Conservation (phyloP, 495 filamentous ascomycete species). For the Clohesyomyces aquaticus region DNA sequence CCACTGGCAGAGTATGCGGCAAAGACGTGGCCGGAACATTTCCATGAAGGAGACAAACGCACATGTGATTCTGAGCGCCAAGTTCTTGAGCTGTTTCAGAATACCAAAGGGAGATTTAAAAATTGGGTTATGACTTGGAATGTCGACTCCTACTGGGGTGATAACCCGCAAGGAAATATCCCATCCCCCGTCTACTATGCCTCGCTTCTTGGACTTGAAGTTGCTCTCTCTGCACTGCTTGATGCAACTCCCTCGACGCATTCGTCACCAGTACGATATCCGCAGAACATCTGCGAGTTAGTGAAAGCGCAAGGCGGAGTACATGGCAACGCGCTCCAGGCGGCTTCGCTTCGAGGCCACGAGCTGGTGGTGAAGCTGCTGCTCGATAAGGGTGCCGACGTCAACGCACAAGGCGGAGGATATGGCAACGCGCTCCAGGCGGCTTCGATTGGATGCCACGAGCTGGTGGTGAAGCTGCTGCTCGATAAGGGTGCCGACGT, state of each 20-base stretch:
- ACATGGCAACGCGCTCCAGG: slow-evolving; percentile 12
- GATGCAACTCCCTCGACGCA: too few relatives aligned
- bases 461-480: too few relatives aligned
- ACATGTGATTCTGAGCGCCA: slow-evolving; percentile 5
- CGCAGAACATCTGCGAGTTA: slow-evolving; percentile 9
- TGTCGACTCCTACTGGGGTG: background rate
- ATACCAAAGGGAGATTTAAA: slow-evolving; percentile 13
- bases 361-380: slow-evolving; percentile 3
- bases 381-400: slow-evolving; percentile 1
- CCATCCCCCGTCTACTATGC: slow-evolving; percentile 37
- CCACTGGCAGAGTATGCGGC: slow-evolving; percentile 44
- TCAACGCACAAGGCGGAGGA: background rate
- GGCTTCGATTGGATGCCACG: background rate
- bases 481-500: too few relatives aligned
- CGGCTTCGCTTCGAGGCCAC: slow-evolving; percentile 8
- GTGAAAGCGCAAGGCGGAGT: slow-evolving; percentile 16
- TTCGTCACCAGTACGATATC: background rate
- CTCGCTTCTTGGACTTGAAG: slow-evolving; percentile 37
- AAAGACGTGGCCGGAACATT: slow-evolving; percentile 41
- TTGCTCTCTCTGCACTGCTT: slow-evolving; percentile 19
- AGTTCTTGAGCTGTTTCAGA: slow-evolving; percentile 24
- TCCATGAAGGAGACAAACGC: slow-evolving; percentile 4
- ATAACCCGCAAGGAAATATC: slow-evolving; percentile 8
- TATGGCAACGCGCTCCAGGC: background rate
- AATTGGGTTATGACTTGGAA: slow-evolving; percentile 28